Percentiles rank a stretch among this genome's conserved stretches.
Conservation (phyloP, 176 grass and related monocot genomes). For the Oryza nivara region DNA sequence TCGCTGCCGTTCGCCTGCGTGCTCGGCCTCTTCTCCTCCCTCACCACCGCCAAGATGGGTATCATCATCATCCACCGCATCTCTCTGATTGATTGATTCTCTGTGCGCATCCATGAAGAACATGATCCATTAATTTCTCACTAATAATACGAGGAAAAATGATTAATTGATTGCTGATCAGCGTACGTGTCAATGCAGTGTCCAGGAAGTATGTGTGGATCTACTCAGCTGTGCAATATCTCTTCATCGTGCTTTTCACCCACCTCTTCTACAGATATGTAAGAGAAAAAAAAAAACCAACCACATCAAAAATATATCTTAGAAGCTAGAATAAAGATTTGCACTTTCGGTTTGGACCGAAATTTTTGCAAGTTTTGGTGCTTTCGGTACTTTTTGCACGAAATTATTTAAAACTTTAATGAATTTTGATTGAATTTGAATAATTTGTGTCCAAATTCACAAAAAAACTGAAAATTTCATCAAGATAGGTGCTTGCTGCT, state of each 20-base stretch:
- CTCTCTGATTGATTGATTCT: neutral
- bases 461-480: too few species aligned
- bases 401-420: too few species aligned
- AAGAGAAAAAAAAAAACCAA: neutral
- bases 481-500: too few species aligned
- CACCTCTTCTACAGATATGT: constrained; percentile 60
- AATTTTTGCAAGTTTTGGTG: too few species aligned
- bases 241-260: constrained; percentile 57
- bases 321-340: too few species aligned
- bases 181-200: neutral
- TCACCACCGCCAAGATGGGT: constrained; percentile 46
- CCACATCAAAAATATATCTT: too few species aligned
- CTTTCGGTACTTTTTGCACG: too few species aligned
- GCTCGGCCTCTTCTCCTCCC: constrained; percentile 52
- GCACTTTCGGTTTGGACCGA: too few species aligned
- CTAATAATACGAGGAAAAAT: too few species aligned
- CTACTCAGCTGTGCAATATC: constrained; percentile 50
- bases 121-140: too few species aligned
- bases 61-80: neutral
- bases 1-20: constrained; percentile 49
- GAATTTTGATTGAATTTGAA: too few species aligned
- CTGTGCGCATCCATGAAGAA: neutral
- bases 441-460: too few species aligned
- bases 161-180: neutral
- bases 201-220: constrained; percentile 44